A percentile compares a stretch with the other conserved stretches of the same genome.
These are phyloP conservation scores for Geotrichum cucujoidarum DNA, from an alignment of 1,139 yeast species.

Conservation along the genomic window DNA sequence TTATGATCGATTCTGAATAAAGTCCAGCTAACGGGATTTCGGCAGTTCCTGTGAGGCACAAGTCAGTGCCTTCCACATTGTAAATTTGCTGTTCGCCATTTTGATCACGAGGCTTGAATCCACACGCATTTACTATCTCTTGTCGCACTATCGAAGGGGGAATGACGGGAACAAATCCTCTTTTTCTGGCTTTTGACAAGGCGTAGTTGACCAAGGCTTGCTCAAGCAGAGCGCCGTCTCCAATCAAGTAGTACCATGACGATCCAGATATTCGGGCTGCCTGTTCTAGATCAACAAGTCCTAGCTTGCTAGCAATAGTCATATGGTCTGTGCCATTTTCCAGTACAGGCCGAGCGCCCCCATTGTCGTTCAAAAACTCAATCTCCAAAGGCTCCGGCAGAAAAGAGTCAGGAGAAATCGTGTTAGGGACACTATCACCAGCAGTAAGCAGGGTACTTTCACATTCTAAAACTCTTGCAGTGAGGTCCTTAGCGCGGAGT, in stretches of 20 bases:
- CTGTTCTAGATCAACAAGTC: slow-evolving; percentile 60
- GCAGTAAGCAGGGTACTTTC: slow-evolving; percentile 30
- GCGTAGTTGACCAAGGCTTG: slow-evolving; percentile 85
- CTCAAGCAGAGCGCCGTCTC: slow-evolving; percentile 85
- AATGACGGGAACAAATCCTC: slow-evolving; percentile 64
- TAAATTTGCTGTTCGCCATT: slow-evolving; percentile 85
- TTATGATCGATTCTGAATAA: slow-evolving; percentile 43
- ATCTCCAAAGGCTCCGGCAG: slow-evolving; percentile 44
- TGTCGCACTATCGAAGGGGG: slow-evolving; percentile 86
- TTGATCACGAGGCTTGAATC: slow-evolving; percentile 89
- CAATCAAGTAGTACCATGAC: slow-evolving; percentile 81
- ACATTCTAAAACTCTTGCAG: slow-evolving; percentile 36
- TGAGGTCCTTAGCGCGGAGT: slow-evolving; percentile 28
- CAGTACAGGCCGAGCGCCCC: slow-evolving; percentile 17
- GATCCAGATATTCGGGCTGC: slow-evolving; percentile 79
- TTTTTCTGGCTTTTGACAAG: slow-evolving; percentile 54
- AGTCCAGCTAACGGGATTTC: slow-evolving; percentile 91
- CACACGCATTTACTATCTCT: slow-evolving; percentile 82
- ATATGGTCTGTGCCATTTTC: slow-evolving; percentile 52
- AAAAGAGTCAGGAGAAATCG: slow-evolving; percentile 44
- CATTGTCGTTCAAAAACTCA: slow-evolving; percentile 25
- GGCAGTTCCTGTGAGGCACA: slow-evolving; percentile 88
- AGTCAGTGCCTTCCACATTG: slow-evolving; percentile 44
- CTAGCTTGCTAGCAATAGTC: slow-evolving; percentile 54
- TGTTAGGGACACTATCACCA: slow-evolving; percentile 52